phyloP scores from a whole-genome alignment of 192 early-diverging fungal species.

The Coemansia sp. region DNA sequence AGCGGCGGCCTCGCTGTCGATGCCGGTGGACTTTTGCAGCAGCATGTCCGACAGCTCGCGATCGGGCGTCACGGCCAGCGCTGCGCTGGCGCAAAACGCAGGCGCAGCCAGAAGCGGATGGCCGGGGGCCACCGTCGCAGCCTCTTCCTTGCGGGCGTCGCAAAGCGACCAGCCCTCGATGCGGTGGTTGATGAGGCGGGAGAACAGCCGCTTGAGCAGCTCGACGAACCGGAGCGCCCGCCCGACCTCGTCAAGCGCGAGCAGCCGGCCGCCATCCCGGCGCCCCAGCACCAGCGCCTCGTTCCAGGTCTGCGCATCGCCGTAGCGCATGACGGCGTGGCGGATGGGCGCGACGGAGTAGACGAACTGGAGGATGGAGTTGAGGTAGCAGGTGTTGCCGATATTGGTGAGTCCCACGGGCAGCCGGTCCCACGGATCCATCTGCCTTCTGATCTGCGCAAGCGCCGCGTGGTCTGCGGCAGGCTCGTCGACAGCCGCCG shows the following conservation, averaged over 20 bases:
- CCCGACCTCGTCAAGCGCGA: slow-evolving; percentile 21
- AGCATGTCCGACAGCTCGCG: slow-evolving; percentile 64
- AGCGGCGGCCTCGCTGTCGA: not conserved
- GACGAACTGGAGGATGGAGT: slow-evolving; percentile 78
- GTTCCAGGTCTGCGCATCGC: slow-evolving; percentile 52
- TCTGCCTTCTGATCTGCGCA: slow-evolving; percentile 11
- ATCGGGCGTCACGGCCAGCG: slow-evolving; percentile 57
- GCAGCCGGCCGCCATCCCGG: slow-evolving; percentile 27
- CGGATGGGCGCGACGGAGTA: slow-evolving; percentile 68
- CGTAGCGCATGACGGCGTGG: slow-evolving; percentile 57
- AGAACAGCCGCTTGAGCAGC: slow-evolving; percentile 58
- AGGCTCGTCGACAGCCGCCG: slow-evolving; percentile 8
- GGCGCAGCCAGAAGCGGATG: slow-evolving; percentile 27
- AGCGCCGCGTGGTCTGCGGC: slow-evolving; percentile 2
- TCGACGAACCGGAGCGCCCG: slow-evolving; percentile 51
- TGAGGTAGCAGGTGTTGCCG: slow-evolving; percentile 90
- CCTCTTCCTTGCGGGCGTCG: slow-evolving; percentile 12
- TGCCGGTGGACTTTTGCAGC: slow-evolving; percentile 46
- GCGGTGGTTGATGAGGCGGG: slow-evolving; percentile 33
- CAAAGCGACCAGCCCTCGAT: slow-evolving; percentile 36
- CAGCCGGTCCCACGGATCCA: slow-evolving; percentile 43
- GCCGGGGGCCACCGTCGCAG: slow-evolving; percentile 20
- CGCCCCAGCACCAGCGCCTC: slow-evolving; percentile 30
- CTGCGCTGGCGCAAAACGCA: not conserved
- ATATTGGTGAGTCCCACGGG: slow-evolving; percentile 79